phyloP scores from a whole-genome alignment of 2,329 filamentous ascomycete genomes.

The Metarhizium sp. region DNA sequence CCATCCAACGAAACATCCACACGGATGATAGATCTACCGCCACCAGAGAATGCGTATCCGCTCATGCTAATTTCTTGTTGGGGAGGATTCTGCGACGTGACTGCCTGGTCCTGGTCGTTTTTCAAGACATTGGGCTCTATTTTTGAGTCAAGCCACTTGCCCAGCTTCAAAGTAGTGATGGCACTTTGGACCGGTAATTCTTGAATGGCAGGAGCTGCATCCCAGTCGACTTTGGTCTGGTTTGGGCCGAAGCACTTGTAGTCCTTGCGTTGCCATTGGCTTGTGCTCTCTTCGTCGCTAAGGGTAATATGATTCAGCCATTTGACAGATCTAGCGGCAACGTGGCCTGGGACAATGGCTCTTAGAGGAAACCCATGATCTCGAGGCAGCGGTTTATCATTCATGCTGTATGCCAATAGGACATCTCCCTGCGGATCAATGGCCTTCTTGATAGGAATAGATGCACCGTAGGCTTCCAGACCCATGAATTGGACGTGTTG shows the following conservation, averaged over 20 bases:
- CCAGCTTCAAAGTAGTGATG: conserved; percentile 43
- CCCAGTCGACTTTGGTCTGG: conserved; percentile 51
- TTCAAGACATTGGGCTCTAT: background rate
- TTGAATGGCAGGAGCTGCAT: conserved; percentile 53
- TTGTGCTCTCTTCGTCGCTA: conserved; percentile 56
- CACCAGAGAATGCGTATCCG: conserved; percentile 61
- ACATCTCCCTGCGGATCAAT: conserved; percentile 54
- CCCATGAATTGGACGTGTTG: conserved; percentile 50
- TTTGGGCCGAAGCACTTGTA: conserved; percentile 63
- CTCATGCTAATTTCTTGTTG: conserved; percentile 31
- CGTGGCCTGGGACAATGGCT: conserved; percentile 53
- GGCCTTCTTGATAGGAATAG: conserved; percentile 49
- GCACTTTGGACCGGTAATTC: conserved; percentile 61
- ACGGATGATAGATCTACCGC: conserved; percentile 55
- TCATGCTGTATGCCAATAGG: conserved; percentile 59
- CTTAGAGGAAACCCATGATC: conserved; percentile 60
- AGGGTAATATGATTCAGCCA: conserved; percentile 58
- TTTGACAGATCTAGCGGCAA: conserved; percentile 59
- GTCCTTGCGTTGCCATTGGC: conserved; percentile 57
- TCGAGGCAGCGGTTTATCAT: conserved; percentile 49
- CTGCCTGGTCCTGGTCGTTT: background rate
- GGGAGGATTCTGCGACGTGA: conserved; percentile 2
- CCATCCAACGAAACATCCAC: conserved; percentile 58
- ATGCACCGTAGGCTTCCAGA: conserved; percentile 51
- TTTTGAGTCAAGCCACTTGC: conserved; percentile 20